Base-by-base conservation (phyloP, 2,329 filamentous ascomycete species). In the Pseudopithomyces chartarum region DNA sequence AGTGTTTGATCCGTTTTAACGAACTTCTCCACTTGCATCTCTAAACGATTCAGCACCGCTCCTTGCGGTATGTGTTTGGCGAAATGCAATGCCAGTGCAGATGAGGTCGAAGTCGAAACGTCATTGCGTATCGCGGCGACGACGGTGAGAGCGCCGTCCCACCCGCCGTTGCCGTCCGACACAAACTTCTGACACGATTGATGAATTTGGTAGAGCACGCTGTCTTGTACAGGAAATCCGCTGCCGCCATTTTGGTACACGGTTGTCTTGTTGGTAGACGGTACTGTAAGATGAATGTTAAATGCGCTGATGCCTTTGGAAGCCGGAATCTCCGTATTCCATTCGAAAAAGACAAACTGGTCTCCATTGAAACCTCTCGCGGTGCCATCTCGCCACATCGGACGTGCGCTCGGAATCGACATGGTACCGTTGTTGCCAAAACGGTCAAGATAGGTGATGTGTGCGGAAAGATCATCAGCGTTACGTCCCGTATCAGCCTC, bases 401-500 rank as follows among this genome's bases (percentile, higher is more conserved):
- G 38, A 7, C 52, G 36, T 26, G n/a, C 33, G 1, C 43, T 20
- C 17, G n/a, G 3, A 11, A 55, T 43, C 2, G 26, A 13, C 7
- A 32, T 32, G 10, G 26, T 44, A 10, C 36, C 26, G 17, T 36
- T 36, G 5, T 54, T 54, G n/a, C 52, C 52, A 7, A 26, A 2
- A 11, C 45, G 52, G 17, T 49, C 26, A 5, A 26, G 32, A 26
- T 49, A 50, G 1, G 45, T 44, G 7, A 55, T 36, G 29, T 23
- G 44, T 5, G 32, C 52, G 12, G 45, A 17, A 20, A 55, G 36
- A 15, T 49, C 45, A 20, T 49, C 39, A 7, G 39, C 13, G 32
- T 56, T 39, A n/a, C 55, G 55, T 11, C 50, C 58, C 12, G 60
- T 59, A 7, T 42, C 36, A n/a, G 49, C 19, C 10, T 58, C 52